phyloP scores from a whole-genome alignment of 192 early-diverging fungal species.

The Coemansia erecta region DNA sequence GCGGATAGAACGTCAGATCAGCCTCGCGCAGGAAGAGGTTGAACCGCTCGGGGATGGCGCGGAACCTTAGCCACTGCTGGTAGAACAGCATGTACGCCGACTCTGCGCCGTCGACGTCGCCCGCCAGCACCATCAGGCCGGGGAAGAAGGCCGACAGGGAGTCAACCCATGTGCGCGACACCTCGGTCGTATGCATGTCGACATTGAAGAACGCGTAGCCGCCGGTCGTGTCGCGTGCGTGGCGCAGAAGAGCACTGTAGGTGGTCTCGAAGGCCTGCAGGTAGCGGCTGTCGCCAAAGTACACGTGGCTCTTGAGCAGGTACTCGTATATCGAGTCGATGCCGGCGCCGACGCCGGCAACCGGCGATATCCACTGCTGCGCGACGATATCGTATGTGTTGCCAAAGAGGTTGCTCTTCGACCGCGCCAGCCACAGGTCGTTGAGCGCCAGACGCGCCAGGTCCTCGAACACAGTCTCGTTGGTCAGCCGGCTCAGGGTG shows the following conservation, averaged over 20 bases:
- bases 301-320: slow-evolving; percentile 81
- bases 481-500: slow-evolving; percentile 79
- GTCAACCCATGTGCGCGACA: slow-evolving; percentile 79
- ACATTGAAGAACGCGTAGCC: slow-evolving; percentile 86
- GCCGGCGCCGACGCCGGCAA: slow-evolving; percentile 82
- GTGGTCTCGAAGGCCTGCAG: slow-evolving; percentile 70
- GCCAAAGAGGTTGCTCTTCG: slow-evolving; percentile 75
- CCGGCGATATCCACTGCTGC: slow-evolving; percentile 69
- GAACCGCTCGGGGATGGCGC: slow-evolving; percentile 85
- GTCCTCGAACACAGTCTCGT: slow-evolving; percentile 72
- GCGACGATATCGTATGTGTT: slow-evolving; percentile 74
- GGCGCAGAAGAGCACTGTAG: slow-evolving; percentile 64
- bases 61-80: slow-evolving; percentile 84
- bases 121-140: slow-evolving; percentile 86
- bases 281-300: slow-evolving; percentile 83
- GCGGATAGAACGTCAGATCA: slow-evolving; percentile 72
- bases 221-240: slow-evolving; percentile 63
- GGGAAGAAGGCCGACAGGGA: slow-evolving; percentile 90
- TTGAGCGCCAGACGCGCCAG: slow-evolving; percentile 66
- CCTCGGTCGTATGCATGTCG: slow-evolving; percentile 66
- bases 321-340: slow-evolving; percentile 94
- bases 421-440: slow-evolving; percentile 76
- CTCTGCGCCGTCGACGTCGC: slow-evolving; percentile 84
- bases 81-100: slow-evolving; percentile 78
- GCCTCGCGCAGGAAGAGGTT: slow-evolving; percentile 66